A percentile compares a stretch with the other conserved stretches of the same genome.
phyloP scores from a whole-genome alignment of 345 rosid species.

The Microcos paniculata region DNA sequence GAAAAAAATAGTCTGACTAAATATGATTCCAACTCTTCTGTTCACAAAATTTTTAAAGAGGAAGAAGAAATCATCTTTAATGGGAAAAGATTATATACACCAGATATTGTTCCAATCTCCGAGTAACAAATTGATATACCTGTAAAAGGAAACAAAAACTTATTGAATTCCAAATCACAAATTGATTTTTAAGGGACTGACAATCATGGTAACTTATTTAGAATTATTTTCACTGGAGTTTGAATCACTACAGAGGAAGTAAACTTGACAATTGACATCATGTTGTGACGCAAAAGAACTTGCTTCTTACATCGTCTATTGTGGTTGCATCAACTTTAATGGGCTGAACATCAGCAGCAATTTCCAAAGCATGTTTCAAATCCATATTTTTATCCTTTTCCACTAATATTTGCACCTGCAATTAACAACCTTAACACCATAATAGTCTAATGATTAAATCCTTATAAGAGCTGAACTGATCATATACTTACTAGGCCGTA shows the following conservation, averaged over 20 bases:
- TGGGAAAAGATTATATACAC: slow-evolving; percentile 39
- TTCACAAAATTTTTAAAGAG: not conserved
- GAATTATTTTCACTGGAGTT: not conserved
- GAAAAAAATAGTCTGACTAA: not conserved
- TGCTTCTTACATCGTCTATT: slow-evolving; percentile 70
- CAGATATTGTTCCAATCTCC: slow-evolving; percentile 94
- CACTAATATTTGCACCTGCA: slow-evolving; percentile 86
- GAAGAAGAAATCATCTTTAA: not conserved
- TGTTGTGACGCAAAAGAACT: not conserved
- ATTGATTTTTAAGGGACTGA: slow-evolving; percentile 2
- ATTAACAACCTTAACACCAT: slow-evolving; percentile 17
- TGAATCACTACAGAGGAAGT: not conserved
- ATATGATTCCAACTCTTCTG: not conserved
- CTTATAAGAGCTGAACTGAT: slow-evolving; percentile 2
- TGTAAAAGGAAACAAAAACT: slow-evolving; percentile 21
- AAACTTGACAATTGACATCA: not conserved
- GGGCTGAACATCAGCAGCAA: slow-evolving; percentile 83
- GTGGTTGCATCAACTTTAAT: slow-evolving; percentile 51
- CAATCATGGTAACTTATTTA: not conserved
- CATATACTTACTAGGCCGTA: slow-evolving; percentile 80
- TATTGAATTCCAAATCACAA: not conserved
- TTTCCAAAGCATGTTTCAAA: slow-evolving; percentile 54
- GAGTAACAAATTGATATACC: slow-evolving; percentile 78
- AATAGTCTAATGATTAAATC: not conserved
- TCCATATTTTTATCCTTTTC: slow-evolving; percentile 69